A percentile compares a stretch with the other conserved stretches of the same genome.
These are phyloP conservation scores for Ustulina deusta DNA, from an alignment of 2,329 filamentous ascomycete genomes.

Conservation along the genomic window DNA sequence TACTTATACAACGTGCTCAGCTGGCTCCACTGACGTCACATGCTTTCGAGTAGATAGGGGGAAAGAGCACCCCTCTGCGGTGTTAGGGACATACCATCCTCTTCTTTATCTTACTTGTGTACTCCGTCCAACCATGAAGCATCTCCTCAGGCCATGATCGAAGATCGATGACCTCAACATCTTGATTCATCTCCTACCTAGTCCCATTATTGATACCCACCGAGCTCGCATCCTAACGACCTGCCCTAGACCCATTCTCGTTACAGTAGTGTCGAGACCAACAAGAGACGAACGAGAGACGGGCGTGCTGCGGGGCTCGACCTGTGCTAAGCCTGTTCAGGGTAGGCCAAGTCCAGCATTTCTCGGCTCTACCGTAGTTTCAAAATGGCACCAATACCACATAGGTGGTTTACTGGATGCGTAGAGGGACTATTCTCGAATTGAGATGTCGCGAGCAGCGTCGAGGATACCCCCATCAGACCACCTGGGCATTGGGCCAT, in stretches of 20 bases:
- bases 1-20: too few species aligned
- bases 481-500: slow-evolving; percentile 1
- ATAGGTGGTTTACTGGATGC: too few species aligned
- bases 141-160: slow-evolving; percentile 1
- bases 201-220: slow-evolving; percentile 14
- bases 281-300: neutral
- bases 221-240: slow-evolving; percentile 3
- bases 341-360: slow-evolving; percentile 15
- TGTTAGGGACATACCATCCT: neutral
- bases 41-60: slow-evolving; percentile 1
- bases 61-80: too few species aligned
- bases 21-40: slow-evolving; percentile 37
- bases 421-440: too few species aligned
- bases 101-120: neutral
- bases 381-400: neutral
- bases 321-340: slow-evolving; percentile 31
- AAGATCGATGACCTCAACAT: slow-evolving; percentile 32
- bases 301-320: slow-evolving; percentile 1
- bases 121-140: neutral
- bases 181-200: neutral
- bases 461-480: slow-evolving; percentile 21
- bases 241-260: neutral
- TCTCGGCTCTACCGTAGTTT: slow-evolving; percentile 4
- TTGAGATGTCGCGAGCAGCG: neutral
- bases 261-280: neutral